phyloP scores from a whole-genome alignment of 495 filamentous ascomycete species.

The Xylaria nigripes region DNA sequence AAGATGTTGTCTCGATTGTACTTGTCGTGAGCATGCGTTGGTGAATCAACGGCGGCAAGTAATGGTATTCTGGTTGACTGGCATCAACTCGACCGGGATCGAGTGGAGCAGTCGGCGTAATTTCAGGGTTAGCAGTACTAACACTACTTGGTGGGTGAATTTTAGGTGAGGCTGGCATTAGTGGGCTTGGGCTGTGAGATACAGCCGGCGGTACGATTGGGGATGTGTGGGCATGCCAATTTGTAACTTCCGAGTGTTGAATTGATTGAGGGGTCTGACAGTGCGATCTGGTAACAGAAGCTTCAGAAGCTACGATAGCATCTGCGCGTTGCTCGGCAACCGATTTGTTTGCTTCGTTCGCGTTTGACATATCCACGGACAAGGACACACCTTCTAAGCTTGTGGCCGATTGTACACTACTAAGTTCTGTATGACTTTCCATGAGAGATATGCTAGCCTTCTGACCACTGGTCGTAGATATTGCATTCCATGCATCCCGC shows the following conservation, averaged over 20 bases:
- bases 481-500: conserved; percentile 5
- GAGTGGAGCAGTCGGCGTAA: conserved; percentile 42
- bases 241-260: conserved; percentile 14
- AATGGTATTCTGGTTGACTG: conserved; percentile 21
- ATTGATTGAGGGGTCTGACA: conserved; percentile 15
- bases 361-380: neutral
- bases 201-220: neutral
- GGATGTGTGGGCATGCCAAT: conserved; percentile 5
- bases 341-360: neutral
- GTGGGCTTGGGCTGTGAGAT: neutral
- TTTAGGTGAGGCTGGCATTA: neutral
- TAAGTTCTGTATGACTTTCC: conserved; percentile 13
- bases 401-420: neutral
- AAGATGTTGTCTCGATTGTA: conserved; percentile 46
- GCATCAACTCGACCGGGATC: conserved; percentile 31
- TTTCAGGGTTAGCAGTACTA: conserved; percentile 15
- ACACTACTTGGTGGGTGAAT: conserved; percentile 15
- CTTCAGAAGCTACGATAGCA: conserved; percentile 12
- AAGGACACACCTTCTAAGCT: neutral
- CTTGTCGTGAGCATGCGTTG: conserved; percentile 48
- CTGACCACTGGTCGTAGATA: conserved; percentile 7
- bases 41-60: conserved; percentile 33
- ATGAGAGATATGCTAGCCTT: conserved; percentile 17
- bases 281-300: conserved; percentile 9
- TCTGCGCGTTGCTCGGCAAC: conserved; percentile 15